Base-by-base conservation (phyloP, 495 filamentous ascomycete genomes). In the Mycothermus thermophilus region DNA sequence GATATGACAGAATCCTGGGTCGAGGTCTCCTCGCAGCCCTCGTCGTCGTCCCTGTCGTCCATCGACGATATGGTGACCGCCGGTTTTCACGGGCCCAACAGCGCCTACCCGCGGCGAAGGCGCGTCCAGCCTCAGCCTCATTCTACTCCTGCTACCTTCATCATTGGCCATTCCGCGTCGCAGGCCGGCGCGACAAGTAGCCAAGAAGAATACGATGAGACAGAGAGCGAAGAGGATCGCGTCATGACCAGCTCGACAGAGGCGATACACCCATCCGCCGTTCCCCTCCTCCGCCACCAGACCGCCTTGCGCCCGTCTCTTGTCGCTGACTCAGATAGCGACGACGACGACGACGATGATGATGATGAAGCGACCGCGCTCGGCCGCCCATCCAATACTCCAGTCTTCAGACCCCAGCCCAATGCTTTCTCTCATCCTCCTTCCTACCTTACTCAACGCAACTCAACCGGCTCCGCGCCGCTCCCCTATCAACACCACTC, bases 21-120 rank as follows among this genome's bases (percentile, higher is more conserved):
- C 51, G 90, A 97, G 55, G 75, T 97, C 37, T 71, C 82, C 29
- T 96, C 90, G 2, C 83, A 92, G 38, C 84, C 88, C 14, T 94
- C 87, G 1, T 74, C 72, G 10, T 88, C 87, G 8, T 93, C 90
- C 10, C 63, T 90, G n/a, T 94, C 87, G 9, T 93, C 84, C 13
- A 77, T 79, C 32, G 86, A 93, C 34, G 86, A 94, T 37, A 80
- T 93, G 45, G 79, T 92, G 34, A 87, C 80, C 10, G 86, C 82
- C 7, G 83, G 84, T 10, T 72, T 93, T 11, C 74, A 76, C 16
- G 77, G 93, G 24, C 75, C 80, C 43, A 68, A 48, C 39, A 46
- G 46, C 47, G 51, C 63, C n/a, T 53, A 60, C 34, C 56, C 66
- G 21, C 57, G 67, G 31, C 68, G 71, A 46, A 71, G 74, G 15